A percentile compares a stretch with the other conserved stretches of the same genome.
Conservation (phyloP, 345 rosid genomes). For the Eucalyptus marginata region DNA sequence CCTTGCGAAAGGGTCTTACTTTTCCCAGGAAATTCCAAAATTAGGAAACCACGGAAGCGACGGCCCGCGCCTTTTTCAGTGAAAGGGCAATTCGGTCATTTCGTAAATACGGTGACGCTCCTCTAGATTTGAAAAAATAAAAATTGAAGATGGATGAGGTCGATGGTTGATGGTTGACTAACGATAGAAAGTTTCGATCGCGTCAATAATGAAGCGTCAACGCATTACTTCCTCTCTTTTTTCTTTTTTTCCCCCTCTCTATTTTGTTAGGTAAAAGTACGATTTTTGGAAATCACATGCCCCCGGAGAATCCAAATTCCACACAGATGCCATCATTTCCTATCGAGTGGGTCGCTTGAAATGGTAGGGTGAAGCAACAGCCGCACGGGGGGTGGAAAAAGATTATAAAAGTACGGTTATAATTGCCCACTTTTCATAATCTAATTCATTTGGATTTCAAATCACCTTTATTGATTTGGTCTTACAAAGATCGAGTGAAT, state of each 20-base stretch:
- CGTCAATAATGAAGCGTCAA: not conserved
- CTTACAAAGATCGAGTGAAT: not conserved
- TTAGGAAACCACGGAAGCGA: not conserved
- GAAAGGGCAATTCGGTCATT: not conserved
- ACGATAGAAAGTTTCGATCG: not conserved
- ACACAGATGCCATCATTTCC: not conserved
- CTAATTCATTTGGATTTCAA: not conserved
- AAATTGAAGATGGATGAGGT: not conserved
- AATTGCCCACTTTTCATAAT: not conserved
- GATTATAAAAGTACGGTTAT: not conserved
- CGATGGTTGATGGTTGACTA: not conserved
- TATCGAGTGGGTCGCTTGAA: not conserved
- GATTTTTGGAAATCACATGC: not conserved
- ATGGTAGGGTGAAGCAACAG: not conserved
- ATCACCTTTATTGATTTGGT: not conserved
- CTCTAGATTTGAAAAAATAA: not conserved
- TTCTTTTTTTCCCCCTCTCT: no score
- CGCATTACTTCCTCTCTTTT: not conserved
- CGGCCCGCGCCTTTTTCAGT: not conserved
- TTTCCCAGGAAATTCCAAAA: not conserved
- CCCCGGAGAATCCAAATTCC: not conserved
- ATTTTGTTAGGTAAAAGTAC: not conserved
- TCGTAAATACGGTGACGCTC: not conserved
- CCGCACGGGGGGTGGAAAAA: not conserved
- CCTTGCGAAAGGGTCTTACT: not conserved